Percentiles rank a stretch among this genome's conserved stretches.
These are phyloP conservation scores for Scedosporium dehoogii DNA, from an alignment of 2,329 filamentous ascomycete species.

Conservation along the genomic window DNA sequence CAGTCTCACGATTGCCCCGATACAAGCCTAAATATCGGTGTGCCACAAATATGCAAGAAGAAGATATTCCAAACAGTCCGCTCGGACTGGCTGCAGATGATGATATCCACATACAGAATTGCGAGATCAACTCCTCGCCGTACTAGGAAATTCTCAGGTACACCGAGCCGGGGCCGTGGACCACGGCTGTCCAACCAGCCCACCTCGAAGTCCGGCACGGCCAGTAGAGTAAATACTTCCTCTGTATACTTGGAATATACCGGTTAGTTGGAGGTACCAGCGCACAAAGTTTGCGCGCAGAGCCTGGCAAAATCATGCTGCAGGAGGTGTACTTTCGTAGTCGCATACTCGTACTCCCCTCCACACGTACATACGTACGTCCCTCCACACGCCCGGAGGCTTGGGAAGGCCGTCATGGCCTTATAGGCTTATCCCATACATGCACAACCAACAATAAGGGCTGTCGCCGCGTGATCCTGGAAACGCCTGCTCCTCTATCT, in stretches of 20 bases:
- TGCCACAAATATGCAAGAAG: neutral
- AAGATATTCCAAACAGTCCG: neutral
- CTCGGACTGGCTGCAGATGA: neutral
- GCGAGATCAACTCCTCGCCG: neutral
- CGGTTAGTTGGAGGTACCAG: neutral
- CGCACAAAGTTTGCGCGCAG: neutral
- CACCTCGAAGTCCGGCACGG: neutral
- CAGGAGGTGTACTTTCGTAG: neutral
- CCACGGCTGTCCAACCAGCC: neutral
- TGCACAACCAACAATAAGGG: neutral
- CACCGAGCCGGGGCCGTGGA: neutral
- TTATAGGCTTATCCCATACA: neutral
- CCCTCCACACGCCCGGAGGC: neutral
- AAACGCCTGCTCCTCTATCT: neutral
- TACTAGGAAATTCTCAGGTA: neutral
- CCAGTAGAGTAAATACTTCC: neutral
- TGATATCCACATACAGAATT: constrained; percentile 1
- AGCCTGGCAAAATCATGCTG: neutral
- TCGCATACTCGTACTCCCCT: neutral
- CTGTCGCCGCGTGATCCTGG: neutral
- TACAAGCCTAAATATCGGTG: neutral
- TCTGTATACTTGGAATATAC: neutral
- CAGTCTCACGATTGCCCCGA: neutral
- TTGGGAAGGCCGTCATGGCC: neutral
- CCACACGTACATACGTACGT: neutral